Evolutionary conservation across 2,329 filamentous ascomycete genomes (phyloP), one percentile per base, ranked within the genome.

Genomic region (Beauveria sp.): DNA sequence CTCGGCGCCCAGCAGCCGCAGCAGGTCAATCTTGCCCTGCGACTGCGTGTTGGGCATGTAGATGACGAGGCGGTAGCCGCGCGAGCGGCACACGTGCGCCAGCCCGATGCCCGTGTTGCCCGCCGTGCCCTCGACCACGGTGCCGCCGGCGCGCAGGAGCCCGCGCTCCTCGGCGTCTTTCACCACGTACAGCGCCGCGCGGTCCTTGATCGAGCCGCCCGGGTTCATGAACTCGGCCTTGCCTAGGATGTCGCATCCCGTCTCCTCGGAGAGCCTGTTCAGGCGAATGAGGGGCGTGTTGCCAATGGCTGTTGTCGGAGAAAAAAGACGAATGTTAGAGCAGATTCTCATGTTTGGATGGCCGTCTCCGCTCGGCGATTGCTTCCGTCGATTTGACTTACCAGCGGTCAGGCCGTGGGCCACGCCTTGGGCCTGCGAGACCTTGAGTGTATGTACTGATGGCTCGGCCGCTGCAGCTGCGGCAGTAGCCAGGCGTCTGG

Each of bases 1-100:
- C 75, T 98, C 93, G 28, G 95, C 95, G 66, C 95, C 95, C 10
- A 99, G 84, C 42, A 98, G 81, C 9, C 93, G 84, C 66, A 99
- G 80, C 58, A 99, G 83, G 74, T 98, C 95, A 72, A 99, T 90
- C 81, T 99, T 99, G 73, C 93, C 95, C 78, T 96, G 93, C 22
- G 93, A 96, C 78, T 98, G 95, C 54, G 93, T 98, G 81, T 99
- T 90, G 69, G 95, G 95, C 95, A 99, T 98, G 85, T 98, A 99
- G 73, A 99, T 99, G 72, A 98, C 93, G 56, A 96, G 86, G 73
- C 89, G 89, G 82, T 99, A 98, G 46, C 93, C 95, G 69, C 88
- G 89, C 43, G 88, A 90, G 63, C 93, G 86, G 78, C 95, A 98
- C 61, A 99, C 95, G 77, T 98, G 95, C 22, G 95, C 95, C 49